phyloP scores from a whole-genome alignment of 495 filamentous ascomycete species.

The Tuber aestivum region DNA sequence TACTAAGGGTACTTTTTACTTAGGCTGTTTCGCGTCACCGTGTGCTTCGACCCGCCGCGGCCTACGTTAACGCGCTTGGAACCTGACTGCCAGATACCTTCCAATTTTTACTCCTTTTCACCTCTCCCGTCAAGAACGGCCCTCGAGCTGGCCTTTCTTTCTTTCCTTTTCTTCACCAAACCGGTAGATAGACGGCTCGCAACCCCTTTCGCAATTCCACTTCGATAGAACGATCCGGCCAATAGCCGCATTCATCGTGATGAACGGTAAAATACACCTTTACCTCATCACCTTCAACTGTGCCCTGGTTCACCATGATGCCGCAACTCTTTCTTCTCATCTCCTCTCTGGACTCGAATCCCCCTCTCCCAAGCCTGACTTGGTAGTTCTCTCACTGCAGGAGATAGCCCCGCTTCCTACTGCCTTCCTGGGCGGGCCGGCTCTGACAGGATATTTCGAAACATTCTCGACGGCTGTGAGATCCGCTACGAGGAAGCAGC shows the following conservation, averaged over 20 bases:
- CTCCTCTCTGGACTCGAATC: constrained; percentile 61
- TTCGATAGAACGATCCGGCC: neutral
- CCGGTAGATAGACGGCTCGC: neutral
- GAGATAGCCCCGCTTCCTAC: constrained; percentile 80
- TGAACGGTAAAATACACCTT: constrained; percentile 40
- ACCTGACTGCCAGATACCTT: neutral
- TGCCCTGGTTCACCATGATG: constrained; percentile 54
- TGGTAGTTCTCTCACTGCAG: constrained; percentile 75
- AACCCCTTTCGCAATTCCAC: neutral
- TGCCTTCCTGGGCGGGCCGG: constrained; percentile 79
- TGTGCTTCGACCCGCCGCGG: no score
- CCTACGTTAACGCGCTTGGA: neutral
- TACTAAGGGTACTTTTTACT: no score
- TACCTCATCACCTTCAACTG: constrained; percentile 91
- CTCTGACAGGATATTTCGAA: constrained; percentile 68
- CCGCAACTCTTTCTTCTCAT: constrained; percentile 60
- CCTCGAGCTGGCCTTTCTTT: neutral
- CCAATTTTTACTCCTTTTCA: neutral
- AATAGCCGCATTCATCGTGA: neutral
- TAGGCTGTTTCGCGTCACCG: no score
- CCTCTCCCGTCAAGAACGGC: neutral
- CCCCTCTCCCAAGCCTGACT: constrained; percentile 52
- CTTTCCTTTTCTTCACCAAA: no score
- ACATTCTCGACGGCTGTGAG: constrained; percentile 63
- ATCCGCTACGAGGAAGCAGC: constrained; percentile 51